phyloP scores from a whole-genome alignment of 257 asterid species.

The Pogostemon cablin region DNA sequence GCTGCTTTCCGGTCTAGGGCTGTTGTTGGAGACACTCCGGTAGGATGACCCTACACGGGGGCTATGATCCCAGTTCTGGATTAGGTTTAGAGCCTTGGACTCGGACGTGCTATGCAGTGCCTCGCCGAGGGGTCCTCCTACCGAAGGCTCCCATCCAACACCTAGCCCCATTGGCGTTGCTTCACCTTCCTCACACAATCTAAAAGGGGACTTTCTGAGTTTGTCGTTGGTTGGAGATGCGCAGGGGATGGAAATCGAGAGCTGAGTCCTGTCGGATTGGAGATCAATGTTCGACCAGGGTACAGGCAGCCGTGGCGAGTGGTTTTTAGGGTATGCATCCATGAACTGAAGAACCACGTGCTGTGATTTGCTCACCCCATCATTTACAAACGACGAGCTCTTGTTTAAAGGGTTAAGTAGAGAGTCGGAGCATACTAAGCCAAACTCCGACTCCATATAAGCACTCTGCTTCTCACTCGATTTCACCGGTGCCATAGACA shows the following conservation, averaged over 20 bases:
- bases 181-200: constrained; percentile 46
- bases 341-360: constrained; percentile 63
- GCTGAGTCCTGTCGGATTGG: constrained; percentile 55
- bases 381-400: constrained; percentile 45
- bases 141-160: constrained; percentile 68
- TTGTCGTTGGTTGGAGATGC: constrained; percentile 51
- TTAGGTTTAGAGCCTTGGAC: constrained; percentile 54
- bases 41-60: constrained; percentile 32
- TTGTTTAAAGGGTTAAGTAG: constrained; percentile 67
- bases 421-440: constrained; percentile 71
- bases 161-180: constrained; percentile 53
- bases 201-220: constrained; percentile 43
- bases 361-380: constrained; percentile 35
- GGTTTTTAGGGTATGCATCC: constrained; percentile 63
- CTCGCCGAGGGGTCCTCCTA: constrained; percentile 93
- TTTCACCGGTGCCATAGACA: constrained; percentile 29
- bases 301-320: constrained; percentile 31
- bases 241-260: constrained; percentile 68
- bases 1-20: constrained; percentile 58
- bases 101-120: constrained; percentile 60
- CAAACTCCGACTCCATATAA: constrained; percentile 54
- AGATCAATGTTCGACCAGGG: constrained; percentile 50
- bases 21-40: constrained; percentile 42
- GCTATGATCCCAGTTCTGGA: constrained; percentile 66
- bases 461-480: constrained; percentile 31